A percentile compares a stretch with the other conserved stretches of the same genome.
Evolutionary conservation across 345 rosid species (phyloP).

Genomic region (Syzygium aqueum): DNA sequence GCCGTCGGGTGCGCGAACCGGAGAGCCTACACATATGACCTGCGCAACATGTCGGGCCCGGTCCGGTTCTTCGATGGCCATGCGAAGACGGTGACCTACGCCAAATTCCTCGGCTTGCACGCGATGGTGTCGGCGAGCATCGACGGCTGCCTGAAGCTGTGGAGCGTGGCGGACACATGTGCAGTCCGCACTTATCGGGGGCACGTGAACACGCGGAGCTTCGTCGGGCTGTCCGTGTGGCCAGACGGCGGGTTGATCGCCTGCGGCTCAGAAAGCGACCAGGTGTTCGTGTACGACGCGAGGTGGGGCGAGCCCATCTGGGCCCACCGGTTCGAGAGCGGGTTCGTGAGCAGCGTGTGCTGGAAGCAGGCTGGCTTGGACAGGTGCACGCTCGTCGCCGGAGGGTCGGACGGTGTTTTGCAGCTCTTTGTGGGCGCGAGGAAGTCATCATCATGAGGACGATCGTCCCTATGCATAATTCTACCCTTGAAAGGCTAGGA

Average conservation of each 20-base stretch:
- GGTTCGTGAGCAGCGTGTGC: conserved; percentile 74
- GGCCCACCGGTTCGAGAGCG: conserved; percentile 34
- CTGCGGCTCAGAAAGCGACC: conserved; percentile 75
- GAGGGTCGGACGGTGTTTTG: conserved; percentile 75
- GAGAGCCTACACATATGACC: conserved; percentile 61
- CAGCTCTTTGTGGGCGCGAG: conserved; percentile 44
- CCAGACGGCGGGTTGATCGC: conserved; percentile 60
- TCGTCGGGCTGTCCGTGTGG: conserved; percentile 81
- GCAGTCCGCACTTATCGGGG: conserved; percentile 53
- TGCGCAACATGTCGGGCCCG: conserved; percentile 39
- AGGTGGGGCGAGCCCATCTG: conserved; percentile 82
- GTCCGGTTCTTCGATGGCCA: conserved; percentile 46
- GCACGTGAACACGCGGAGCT: conserved; percentile 60
- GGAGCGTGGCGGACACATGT: conserved; percentile 24
- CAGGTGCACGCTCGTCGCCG: conserved; percentile 54
- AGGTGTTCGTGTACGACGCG: conserved; percentile 67
- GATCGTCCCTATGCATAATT: background rate
- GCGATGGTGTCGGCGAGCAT: conserved; percentile 49
- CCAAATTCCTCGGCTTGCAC: conserved; percentile 28
- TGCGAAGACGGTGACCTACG: conserved; percentile 60
- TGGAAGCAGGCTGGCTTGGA: conserved; percentile 72
- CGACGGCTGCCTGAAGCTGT: conserved; percentile 68
- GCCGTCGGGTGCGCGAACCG: conserved; percentile 75
- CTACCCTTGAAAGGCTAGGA: background rate
- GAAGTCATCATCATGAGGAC: background rate